Evolutionary conservation across 352 stramenopile species (phyloP), one percentile per base, ranked within the genome.

Genomic region (Phytophthora brassicae): DNA sequence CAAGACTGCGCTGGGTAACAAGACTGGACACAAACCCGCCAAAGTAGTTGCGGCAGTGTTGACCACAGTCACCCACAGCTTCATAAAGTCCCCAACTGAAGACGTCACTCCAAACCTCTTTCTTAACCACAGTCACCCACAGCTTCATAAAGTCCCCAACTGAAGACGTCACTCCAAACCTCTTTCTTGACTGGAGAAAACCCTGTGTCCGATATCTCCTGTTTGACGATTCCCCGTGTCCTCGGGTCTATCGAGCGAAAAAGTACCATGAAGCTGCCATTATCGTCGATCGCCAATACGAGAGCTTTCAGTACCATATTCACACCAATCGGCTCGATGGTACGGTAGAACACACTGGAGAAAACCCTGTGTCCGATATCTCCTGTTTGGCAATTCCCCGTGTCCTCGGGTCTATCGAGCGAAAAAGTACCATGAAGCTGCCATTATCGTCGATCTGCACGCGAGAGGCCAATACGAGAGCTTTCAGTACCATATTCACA

Each of bases 71-170:
- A 2, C 76, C 78, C 0, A 52, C 56, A 22, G 56, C 43, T 52
- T 90, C 81, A 31, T 87, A 87, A n/a, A 87, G 57, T 0, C 81
- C 78, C 76, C 78, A 90, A 38, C 75, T 83, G 48, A 87, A 87
- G 52, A 84, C 79, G 28, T 90, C 78, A 9, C 62, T 70, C 78
- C 81, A 88, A 1, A 79, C 28, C 56, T 83, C 70, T 33, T 60
- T 62, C 17, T 62, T 70, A n/a, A 14, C 67, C 50, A 6, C 62
- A 35, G 2, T 73, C 59, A 2, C 76, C 78, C 0, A 52, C 56
- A 22, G 56, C 43, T 52, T 90, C 81, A 31, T 87, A 87, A n/a
- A 87, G 57, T 0, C 81, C 78, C 76, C 78, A 90, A 38, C 75
- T 83, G 48, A 87, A 87, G 52, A 84, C 79, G 28, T 90, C 78